Conservation (phyloP, 2,329 filamentous ascomycete genomes). For the Parastagonospora nodorum region DNA sequence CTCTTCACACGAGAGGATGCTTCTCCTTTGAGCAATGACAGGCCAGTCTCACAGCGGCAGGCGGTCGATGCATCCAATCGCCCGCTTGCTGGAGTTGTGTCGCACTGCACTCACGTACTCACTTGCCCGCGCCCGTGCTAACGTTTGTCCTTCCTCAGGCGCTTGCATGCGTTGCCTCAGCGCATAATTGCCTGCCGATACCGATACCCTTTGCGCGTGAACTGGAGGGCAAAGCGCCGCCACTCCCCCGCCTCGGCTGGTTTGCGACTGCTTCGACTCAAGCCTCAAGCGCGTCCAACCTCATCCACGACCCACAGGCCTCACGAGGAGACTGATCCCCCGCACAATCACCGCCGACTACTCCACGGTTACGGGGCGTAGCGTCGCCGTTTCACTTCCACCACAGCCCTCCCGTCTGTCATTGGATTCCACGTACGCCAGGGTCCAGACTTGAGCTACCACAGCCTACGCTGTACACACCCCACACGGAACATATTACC, state of each 20-base stretch:
- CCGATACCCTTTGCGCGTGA: conserved; percentile 28
- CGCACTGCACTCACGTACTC: conserved; percentile 31
- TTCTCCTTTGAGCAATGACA: conserved; percentile 42
- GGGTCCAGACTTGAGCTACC: conserved; percentile 1
- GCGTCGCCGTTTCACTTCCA: conserved; percentile 18
- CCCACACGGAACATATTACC: background rate
- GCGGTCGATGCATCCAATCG: conserved; percentile 36
- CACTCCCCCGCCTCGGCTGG: conserved; percentile 15
- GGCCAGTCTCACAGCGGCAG: conserved; percentile 42
- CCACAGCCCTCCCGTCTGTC: conserved; percentile 18
- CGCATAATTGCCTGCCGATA: conserved; percentile 34
- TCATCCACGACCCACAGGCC: conserved; percentile 6
- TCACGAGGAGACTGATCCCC: conserved; percentile 14
- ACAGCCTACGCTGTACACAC: background rate
- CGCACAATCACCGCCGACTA: conserved; percentile 23
- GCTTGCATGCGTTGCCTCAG: conserved; percentile 30
- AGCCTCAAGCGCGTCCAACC: conserved; percentile 25
- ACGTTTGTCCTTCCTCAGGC: conserved; percentile 40
- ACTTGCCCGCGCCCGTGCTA: conserved; percentile 40
- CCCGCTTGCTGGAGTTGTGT: conserved; percentile 27
- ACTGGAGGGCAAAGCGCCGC: conserved; percentile 29
- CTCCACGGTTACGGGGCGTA: conserved; percentile 27
- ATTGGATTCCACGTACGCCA: conserved; percentile 14
- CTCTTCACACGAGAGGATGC: conserved; percentile 31
- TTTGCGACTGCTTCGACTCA: conserved; percentile 30